Evolutionary conservation across 164 flowering plant genomes (phyloP).

Genomic region (Aristolochia fimbriata): DNA sequence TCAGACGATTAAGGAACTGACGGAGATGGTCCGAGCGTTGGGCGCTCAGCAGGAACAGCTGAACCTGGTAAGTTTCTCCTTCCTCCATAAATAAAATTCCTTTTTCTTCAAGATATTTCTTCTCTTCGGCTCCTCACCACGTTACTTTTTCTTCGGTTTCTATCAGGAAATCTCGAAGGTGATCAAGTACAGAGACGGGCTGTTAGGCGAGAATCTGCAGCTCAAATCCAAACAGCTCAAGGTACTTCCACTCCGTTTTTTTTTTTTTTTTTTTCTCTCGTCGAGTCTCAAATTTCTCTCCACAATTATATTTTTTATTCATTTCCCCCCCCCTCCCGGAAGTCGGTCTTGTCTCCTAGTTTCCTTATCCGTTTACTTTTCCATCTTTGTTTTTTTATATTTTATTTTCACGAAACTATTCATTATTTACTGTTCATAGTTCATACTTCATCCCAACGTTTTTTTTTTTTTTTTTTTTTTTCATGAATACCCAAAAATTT

Average conservation of each 20-base stretch:
- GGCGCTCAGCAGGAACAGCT: conserved; percentile 16
- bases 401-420: neutral
- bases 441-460: too few relatives aligned
- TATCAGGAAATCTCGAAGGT: conserved; percentile 27
- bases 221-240: conserved; percentile 16
- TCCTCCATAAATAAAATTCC: too few relatives aligned
- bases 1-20: conserved; percentile 30
- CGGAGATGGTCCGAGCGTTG: conserved; percentile 10
- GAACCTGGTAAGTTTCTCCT: conserved; percentile 21
- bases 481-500: neutral
- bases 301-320: neutral
- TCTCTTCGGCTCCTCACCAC: neutral
- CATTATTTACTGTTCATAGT: neutral
- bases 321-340: too few relatives aligned
- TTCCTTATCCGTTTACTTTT: neutral
- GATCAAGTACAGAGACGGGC: conserved; percentile 3
- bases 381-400: neutral
- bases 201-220: conserved; percentile 16
- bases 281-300: too few relatives aligned
- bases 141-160: neutral
- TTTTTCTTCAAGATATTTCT: neutral
- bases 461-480: too few relatives aligned
- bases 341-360: neutral
- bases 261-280: neutral
- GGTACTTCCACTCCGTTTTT: conserved; percentile 15